Evolutionary conservation across 371 early-diverging fungal species (phyloP), one percentile per base, ranked within the genome.

Genomic region (Lichtheimia ramosa): DNA sequence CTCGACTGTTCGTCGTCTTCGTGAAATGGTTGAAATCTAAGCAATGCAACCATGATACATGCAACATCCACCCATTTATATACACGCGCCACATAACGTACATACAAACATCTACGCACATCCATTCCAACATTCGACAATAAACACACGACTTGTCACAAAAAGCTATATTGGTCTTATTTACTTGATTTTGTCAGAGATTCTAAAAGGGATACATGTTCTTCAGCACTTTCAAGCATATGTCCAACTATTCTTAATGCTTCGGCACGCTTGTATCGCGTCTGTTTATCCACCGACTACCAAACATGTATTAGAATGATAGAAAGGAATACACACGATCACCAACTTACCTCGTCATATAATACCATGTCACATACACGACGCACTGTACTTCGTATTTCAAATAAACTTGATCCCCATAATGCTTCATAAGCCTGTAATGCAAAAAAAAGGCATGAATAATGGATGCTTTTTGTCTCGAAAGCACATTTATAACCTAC

Each of bases 1-100:
- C 75, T 90, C 92, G 62, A 94, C 95, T 77, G 87, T 96, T 76
- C 96, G 98, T 87, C 98, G 98, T 94, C 95, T 95, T 62, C 95
- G 98, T 74, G 98, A 97, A 74, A 65, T 97, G 66, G 89, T 90
- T 71, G 96, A 96, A 83, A 86, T 90, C 74, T 97, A 96, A 91
- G 54, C 46, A 53, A 51, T 16, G 7, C 20, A 41, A n/a, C 24
- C n/a, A 46, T 46, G 18, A 18, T 21, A 21, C 6, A n/a, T 16
- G 5, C 16, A n/a, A 46, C 16, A 21, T 46, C 16, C 46, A 46
- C n/a, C 5, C 46, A 46, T 46, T 16, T 46, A n/a, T 21, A 46
- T 18, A 21, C 46, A n/a, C 46, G n/a, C 46, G n/a, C 46, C 46
- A 34, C 34, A 27, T 34, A 2, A 34, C 34, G 25, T 25, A 25